Evolutionary conservation across 225 moss, liverwort and hornwort genomes (phyloP).

Genomic region (Bryum argenteum): DNA sequence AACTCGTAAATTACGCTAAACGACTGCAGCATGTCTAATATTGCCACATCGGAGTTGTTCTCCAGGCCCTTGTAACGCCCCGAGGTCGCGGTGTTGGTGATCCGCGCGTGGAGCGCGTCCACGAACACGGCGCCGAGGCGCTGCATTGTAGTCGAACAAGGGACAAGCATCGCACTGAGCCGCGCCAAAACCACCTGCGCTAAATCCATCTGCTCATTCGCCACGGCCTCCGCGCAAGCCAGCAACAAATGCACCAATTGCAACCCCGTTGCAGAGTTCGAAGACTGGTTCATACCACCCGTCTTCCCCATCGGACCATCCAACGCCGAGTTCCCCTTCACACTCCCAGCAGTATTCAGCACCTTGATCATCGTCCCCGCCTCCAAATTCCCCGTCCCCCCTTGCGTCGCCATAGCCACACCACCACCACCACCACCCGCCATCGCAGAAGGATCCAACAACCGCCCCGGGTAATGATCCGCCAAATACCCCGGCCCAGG

Average conservation of each 20-base stretch:
- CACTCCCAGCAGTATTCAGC: slow-evolving; percentile 22
- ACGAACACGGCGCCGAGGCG: slow-evolving; percentile 86
- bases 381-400: not conserved
- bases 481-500: slow-evolving; percentile 41
- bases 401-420: slow-evolving; percentile 23
- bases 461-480: slow-evolving; percentile 43
- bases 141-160: slow-evolving; percentile 84
- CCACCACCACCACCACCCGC: not conserved
- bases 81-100: slow-evolving; percentile 51
- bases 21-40: slow-evolving; percentile 71
- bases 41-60: slow-evolving; percentile 48
- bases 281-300: not conserved
- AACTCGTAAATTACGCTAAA: slow-evolving; percentile 84
- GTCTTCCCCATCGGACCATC: slow-evolving; percentile 12
- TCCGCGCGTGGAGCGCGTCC: slow-evolving; percentile 72
- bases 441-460: slow-evolving; percentile 24
- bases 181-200: slow-evolving; percentile 92
- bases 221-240: slow-evolving; percentile 83
- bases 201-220: slow-evolving; percentile 68
- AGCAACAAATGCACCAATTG: slow-evolving; percentile 87
- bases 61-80: slow-evolving; percentile 59
- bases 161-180: slow-evolving; percentile 78
- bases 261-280: slow-evolving; percentile 58
- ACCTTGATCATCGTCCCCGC: slow-evolving; percentile 35
- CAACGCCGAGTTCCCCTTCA: slow-evolving; percentile 7